A percentile compares a stretch with the other conserved stretches of the same genome.
These are phyloP conservation scores for Neurospora sp. DNA, from an alignment of 495 filamentous ascomycete genomes.

Conservation along the genomic window DNA sequence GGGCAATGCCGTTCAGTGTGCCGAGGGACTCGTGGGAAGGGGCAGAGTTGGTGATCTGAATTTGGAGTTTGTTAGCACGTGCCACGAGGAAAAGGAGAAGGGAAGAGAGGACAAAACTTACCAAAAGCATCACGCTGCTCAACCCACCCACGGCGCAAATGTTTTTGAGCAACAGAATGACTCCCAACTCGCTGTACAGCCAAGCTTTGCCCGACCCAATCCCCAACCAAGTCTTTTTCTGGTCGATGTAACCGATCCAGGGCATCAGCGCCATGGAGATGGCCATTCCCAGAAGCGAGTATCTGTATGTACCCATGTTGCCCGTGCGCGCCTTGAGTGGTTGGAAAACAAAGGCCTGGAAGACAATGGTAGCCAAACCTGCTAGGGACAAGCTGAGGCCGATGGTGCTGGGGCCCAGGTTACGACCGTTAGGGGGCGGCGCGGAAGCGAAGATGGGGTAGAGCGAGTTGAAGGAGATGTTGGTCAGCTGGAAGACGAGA, in stretches of 20 bases:
- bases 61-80: neutral
- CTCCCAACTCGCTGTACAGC: conserved; percentile 66
- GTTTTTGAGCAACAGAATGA: conserved; percentile 76
- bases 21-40: conserved; percentile 79
- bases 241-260: conserved; percentile 66
- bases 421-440: conserved; percentile 61
- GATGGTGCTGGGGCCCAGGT: conserved; percentile 66
- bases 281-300: conserved; percentile 71
- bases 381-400: conserved; percentile 80
- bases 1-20: conserved; percentile 85
- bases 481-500: conserved; percentile 78
- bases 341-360: conserved; percentile 78
- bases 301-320: conserved; percentile 73
- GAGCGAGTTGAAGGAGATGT: conserved; percentile 81
- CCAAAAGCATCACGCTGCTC: conserved; percentile 78
- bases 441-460: conserved; percentile 86
- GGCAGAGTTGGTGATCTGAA: conserved; percentile 83
- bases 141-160: conserved; percentile 80
- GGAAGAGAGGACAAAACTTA: conserved; percentile 30
- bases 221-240: conserved; percentile 35
- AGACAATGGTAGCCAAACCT: conserved; percentile 72
- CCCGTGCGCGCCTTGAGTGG: conserved; percentile 70
- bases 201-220: conserved; percentile 47
- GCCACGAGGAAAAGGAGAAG: neutral
- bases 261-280: conserved; percentile 80